A percentile compares a stretch with the other conserved stretches of the same genome.
Conservation (phyloP, 2,329 filamentous ascomycete species). For the Fusarium oxysporum region DNA sequence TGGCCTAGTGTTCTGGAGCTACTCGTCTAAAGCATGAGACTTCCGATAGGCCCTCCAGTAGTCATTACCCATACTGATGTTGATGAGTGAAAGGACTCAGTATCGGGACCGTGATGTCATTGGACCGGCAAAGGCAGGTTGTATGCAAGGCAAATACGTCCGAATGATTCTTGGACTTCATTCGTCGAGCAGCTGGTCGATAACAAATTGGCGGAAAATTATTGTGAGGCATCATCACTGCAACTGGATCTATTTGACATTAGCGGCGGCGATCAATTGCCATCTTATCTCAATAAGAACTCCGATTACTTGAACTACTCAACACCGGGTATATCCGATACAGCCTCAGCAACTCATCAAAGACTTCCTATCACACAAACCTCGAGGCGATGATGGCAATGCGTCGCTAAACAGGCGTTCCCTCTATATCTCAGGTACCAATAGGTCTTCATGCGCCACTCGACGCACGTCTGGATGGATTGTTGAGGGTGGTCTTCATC, state of each 20-base stretch:
- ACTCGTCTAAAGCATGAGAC: background rate
- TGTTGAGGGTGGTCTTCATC: background rate
- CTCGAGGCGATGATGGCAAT: fast-evolving
- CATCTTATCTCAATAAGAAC: background rate
- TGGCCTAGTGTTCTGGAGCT: background rate
- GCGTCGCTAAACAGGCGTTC: fast-evolving
- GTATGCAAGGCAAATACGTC: too few species aligned
- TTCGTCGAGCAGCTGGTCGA: background rate
- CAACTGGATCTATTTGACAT: background rate
- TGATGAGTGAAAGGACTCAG: background rate
- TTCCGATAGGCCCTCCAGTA: background rate
- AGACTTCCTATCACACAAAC: too few species aligned
- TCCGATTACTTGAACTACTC: background rate
- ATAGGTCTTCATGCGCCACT: background rate
- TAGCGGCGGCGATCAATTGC: background rate
- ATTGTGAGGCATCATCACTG: background rate
- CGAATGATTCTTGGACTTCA: background rate
- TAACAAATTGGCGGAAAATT: background rate
- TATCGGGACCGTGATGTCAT: background rate
- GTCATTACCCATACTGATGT: background rate
- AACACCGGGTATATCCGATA: background rate
- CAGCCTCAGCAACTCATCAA: background rate
- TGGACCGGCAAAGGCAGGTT: too few species aligned
- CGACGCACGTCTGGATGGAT: fast-evolving
- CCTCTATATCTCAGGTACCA: background rate